Conservation (phyloP, 495 filamentous ascomycete species). For the Glutinoglossum americanum region DNA sequence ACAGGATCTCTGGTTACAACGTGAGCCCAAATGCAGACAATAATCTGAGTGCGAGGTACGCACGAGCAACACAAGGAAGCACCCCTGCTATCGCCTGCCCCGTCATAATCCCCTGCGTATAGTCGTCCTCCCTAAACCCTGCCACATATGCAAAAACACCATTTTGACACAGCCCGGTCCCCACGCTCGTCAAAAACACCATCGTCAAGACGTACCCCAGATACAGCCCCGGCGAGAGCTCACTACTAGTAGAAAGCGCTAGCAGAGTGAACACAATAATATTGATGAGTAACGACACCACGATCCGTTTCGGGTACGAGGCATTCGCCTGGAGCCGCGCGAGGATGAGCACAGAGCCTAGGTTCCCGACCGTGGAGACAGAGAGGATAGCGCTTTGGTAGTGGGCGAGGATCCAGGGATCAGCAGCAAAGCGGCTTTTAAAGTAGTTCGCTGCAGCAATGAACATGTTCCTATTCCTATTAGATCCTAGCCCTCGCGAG, state of each 20-base stretch:
- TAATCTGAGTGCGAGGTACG: neutral
- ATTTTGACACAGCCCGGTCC: constrained; percentile 76
- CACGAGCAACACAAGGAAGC: constrained; percentile 56
- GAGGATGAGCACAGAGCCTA: constrained; percentile 48
- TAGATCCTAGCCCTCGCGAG: neutral
- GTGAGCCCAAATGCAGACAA: neutral
- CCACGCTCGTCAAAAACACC: constrained; percentile 57
- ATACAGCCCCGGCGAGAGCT: constrained; percentile 39
- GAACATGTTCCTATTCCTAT: constrained; percentile 75
- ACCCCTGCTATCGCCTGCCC: constrained; percentile 88
- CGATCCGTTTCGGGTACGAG: constrained; percentile 68
- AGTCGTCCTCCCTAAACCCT: constrained; percentile 60
- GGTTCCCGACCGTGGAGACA: constrained; percentile 65
- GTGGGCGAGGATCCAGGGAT: constrained; percentile 47
- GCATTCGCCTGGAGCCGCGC: constrained; percentile 57
- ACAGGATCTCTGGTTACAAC: constrained; percentile 35
- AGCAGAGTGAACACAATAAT: constrained; percentile 48
- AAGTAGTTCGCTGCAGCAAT: constrained; percentile 89
- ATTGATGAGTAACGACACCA: constrained; percentile 49
- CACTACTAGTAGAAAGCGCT: constrained; percentile 52
- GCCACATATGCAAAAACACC: constrained; percentile 83
- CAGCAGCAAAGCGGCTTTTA: constrained; percentile 52
- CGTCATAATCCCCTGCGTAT: constrained; percentile 90
- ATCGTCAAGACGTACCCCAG: constrained; percentile 64
- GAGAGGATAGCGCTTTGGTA: constrained; percentile 79